phyloP scores from a whole-genome alignment of 2,329 filamentous ascomycete species.

The Beauveria australis region DNA sequence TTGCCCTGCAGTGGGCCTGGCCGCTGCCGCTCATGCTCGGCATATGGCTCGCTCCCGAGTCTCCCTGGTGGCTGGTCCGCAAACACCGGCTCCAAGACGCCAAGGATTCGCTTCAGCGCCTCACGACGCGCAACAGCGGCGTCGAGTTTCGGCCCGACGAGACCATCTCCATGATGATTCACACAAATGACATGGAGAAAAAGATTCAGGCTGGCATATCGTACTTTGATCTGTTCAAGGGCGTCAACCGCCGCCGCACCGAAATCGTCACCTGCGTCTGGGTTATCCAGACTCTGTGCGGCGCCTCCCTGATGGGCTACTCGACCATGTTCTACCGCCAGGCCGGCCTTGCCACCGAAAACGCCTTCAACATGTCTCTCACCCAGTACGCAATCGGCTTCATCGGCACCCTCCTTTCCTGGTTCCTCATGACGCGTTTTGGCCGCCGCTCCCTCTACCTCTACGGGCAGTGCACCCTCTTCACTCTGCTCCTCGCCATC shows the following conservation, averaged over 20 bases:
- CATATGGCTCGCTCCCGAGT: conserved; percentile 32
- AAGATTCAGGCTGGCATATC: conserved; percentile 29
- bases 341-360: conserved; percentile 30
- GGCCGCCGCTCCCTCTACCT: conserved; percentile 33
- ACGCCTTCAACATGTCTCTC: conserved; percentile 30
- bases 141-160: conserved; percentile 31
- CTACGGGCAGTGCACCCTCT: conserved; percentile 26
- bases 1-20: conserved; percentile 36
- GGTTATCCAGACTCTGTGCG: conserved; percentile 33
- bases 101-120: conserved; percentile 28
- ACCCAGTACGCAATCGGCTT: conserved; percentile 30
- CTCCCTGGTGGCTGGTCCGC: conserved; percentile 36
- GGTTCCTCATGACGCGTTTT: conserved; percentile 27
- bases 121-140: conserved; percentile 30
- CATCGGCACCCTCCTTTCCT: conserved; percentile 29
- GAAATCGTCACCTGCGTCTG: conserved; percentile 38
- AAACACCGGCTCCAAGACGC: conserved; percentile 27
- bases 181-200: conserved; percentile 42
- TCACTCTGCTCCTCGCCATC: conserved; percentile 27
- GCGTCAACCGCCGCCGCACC: conserved; percentile 36
- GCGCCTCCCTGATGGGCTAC: conserved; percentile 44
- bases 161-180: conserved; percentile 41
- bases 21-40: conserved; percentile 29
- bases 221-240: conserved; percentile 41
- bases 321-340: conserved; percentile 45